These are phyloP conservation scores for Arthrobotrys iridis DNA, from an alignment of 2,329 filamentous ascomycete species.

Conservation along the genomic window DNA sequence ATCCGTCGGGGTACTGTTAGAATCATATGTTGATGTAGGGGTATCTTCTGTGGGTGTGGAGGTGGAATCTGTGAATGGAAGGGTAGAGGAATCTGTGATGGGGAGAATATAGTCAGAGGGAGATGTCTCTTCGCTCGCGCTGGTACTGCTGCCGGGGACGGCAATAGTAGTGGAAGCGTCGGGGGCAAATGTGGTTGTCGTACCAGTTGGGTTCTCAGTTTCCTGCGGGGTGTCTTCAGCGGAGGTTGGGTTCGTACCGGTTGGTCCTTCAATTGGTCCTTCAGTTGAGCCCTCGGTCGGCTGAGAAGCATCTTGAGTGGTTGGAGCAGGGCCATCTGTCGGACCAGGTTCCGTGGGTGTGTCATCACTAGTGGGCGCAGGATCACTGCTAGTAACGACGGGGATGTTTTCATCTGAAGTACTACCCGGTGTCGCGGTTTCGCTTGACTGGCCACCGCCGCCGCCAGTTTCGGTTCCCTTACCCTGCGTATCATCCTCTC, in stretches of 20 bases:
- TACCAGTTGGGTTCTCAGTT: conserved; percentile 31
- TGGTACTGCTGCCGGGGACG: conserved; percentile 6
- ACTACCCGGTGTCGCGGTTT: background rate
- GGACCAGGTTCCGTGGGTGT: background rate
- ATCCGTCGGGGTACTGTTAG: conserved; percentile 43
- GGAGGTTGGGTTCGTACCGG: conserved; percentile 41
- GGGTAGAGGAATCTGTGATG: conserved; percentile 35
- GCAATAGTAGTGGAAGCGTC: conserved; percentile 18
- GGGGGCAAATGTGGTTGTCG: conserved; percentile 24
- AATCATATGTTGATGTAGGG: conserved; percentile 26
- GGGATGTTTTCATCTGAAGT: background rate
- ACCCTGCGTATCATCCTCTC: conserved; percentile 35
- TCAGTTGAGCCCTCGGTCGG: conserved; percentile 1
- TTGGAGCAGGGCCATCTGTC: conserved; percentile 13
- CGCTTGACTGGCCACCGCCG: background rate
- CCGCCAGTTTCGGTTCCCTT: conserved; percentile 35
- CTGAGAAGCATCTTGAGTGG: conserved; percentile 19
- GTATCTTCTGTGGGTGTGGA: conserved; percentile 35
- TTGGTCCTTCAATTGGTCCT: conserved; percentile 11
- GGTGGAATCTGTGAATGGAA: conserved; percentile 23
- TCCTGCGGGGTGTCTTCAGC: conserved; percentile 32
- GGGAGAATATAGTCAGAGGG: conserved; percentile 45
- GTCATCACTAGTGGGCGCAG: conserved; percentile 9
- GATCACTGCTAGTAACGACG: background rate
- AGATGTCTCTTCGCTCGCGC: conserved; percentile 34